Conservation (phyloP, 2,329 filamentous ascomycete species). For the Fusarium setosum region DNA sequence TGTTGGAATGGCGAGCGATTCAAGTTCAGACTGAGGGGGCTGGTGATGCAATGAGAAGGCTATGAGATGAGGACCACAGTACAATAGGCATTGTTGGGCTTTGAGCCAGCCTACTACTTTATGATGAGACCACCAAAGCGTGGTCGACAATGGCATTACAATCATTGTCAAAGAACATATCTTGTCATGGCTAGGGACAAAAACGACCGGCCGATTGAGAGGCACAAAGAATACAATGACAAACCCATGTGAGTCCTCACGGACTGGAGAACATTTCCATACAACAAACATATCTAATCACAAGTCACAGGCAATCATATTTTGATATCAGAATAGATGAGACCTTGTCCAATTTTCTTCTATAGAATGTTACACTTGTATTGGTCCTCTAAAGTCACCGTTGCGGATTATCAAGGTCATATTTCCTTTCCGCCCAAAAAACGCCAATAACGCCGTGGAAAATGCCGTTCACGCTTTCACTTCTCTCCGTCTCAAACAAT, state of each 20-base stretch:
- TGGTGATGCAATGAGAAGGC: background rate
- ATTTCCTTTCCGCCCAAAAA: conserved; percentile 22
- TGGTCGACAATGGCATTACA: background rate
- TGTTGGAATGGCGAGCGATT: conserved; percentile 41
- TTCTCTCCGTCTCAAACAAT: conserved; percentile 16
- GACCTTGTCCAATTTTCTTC: conserved; percentile 16
- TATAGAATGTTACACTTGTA: conserved; percentile 12
- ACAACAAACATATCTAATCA: conserved; percentile 5
- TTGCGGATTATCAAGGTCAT: conserved; percentile 3
- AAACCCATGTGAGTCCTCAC: background rate
- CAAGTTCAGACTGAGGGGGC: conserved; percentile 37
- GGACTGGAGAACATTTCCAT: too few species aligned
- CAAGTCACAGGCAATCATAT: conserved; percentile 5
- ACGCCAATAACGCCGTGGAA: conserved; percentile 31
- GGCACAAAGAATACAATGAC: background rate
- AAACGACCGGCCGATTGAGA: background rate
- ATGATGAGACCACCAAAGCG: background rate
- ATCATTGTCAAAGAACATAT: background rate
- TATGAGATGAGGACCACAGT: background rate
- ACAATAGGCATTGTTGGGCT: background rate
- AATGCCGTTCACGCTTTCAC: background rate
- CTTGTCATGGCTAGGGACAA: background rate
- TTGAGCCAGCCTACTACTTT: background rate
- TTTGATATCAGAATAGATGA: conserved; percentile 24
- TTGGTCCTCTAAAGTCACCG: conserved; percentile 10